These are phyloP conservation scores for Haplosporangium gracile DNA, from an alignment of 192 early-diverging fungal genomes.

Conservation along the genomic window DNA sequence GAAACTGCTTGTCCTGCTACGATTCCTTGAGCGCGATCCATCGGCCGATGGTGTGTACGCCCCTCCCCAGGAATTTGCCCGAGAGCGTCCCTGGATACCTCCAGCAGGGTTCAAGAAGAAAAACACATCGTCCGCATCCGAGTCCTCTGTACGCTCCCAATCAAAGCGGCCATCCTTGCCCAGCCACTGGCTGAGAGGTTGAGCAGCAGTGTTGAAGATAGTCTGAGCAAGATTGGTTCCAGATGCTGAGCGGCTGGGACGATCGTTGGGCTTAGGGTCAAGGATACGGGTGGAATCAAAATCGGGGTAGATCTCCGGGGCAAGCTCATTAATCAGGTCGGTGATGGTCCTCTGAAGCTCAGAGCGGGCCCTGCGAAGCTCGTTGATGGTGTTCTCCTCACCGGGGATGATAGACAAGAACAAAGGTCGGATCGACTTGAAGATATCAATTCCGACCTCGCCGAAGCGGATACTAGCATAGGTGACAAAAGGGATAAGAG, in stretches of 20 bases:
- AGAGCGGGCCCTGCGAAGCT: constrained; percentile 74
- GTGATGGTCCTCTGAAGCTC: constrained; percentile 82
- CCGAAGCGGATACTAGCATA: constrained; percentile 80
- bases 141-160: constrained; percentile 61
- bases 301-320: constrained; percentile 80
- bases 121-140: constrained; percentile 62
- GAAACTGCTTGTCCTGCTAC: constrained; percentile 59
- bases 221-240: constrained; percentile 11
- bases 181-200: constrained; percentile 60
- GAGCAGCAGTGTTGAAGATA: constrained; percentile 13
- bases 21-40: constrained; percentile 42
- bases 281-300: constrained; percentile 65
- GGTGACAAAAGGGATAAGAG: constrained; percentile 70
- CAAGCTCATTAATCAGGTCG: constrained; percentile 84
- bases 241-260: constrained; percentile 28
- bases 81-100: constrained; percentile 37
- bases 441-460: constrained; percentile 79
- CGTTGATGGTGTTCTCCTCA: constrained; percentile 63
- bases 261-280: constrained; percentile 28
- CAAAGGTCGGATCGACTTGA: constrained; percentile 85
- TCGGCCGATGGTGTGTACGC: constrained; percentile 46
- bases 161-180: constrained; percentile 63
- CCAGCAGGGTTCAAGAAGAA: constrained; percentile 63
- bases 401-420: constrained; percentile 75
- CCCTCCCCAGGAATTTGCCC: constrained; percentile 49